Percentiles rank a stretch among this genome's conserved stretches.
Evolutionary conservation across 2,329 filamentous ascomycete species (phyloP).

Genomic region (Verticillium albo-atrum): DNA sequence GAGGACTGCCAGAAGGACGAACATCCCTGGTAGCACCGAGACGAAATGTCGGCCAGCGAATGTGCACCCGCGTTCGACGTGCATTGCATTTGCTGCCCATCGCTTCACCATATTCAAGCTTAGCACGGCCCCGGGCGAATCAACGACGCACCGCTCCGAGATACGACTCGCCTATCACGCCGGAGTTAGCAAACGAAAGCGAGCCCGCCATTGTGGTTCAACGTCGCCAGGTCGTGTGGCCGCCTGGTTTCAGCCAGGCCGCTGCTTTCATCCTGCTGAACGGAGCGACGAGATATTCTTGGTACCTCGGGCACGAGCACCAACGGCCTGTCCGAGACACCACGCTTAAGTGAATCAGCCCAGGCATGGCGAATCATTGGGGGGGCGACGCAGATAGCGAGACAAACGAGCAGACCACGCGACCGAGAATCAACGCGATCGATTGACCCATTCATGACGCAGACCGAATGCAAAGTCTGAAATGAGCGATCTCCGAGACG

Average conservation of each 20-base stretch:
- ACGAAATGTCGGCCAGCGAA: background rate
- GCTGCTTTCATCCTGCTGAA: background rate
- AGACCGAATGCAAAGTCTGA: background rate
- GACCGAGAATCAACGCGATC: background rate
- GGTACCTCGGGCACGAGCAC: background rate
- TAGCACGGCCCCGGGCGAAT: background rate
- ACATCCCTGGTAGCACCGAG: background rate
- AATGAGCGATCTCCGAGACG: background rate
- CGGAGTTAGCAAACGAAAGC: background rate
- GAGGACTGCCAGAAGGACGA: background rate
- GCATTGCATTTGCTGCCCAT: background rate
- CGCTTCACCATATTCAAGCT: background rate
- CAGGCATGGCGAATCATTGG: background rate
- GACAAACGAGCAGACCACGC: background rate
- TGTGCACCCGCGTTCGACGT: background rate
- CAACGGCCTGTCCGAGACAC: background rate
- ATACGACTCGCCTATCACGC: background rate
- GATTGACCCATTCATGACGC: background rate
- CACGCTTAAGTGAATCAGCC: background rate
- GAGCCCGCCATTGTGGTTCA: background rate
- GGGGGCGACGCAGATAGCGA: background rate
- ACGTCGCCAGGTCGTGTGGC: background rate
- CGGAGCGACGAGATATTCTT: background rate
- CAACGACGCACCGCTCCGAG: background rate
- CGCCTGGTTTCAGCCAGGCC: background rate